phyloP scores from a whole-genome alignment of 2,329 filamentous ascomycete genomes.

The Colletotrichum tamarilloi region DNA sequence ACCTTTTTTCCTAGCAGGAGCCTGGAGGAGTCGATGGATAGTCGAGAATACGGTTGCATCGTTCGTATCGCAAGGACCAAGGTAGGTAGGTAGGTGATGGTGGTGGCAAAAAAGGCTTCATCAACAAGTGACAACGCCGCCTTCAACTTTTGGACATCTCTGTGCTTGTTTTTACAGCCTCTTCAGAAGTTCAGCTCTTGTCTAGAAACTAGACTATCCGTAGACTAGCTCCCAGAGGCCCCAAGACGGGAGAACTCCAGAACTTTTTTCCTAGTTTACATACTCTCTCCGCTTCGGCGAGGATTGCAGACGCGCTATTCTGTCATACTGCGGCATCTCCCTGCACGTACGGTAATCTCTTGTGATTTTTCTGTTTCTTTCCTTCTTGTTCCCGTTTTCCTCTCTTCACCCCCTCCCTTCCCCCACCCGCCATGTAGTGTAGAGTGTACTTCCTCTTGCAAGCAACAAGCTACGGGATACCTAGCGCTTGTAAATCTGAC shows the following conservation, averaged over 20 bases:
- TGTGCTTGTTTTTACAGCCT: background rate
- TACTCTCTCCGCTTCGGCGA: background rate
- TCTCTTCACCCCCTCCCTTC: background rate
- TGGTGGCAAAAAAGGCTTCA: background rate
- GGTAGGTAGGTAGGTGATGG: too few species aligned
- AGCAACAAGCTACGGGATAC: background rate
- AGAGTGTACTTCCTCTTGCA: too few species aligned
- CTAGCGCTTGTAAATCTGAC: constrained; percentile 33
- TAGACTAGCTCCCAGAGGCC: too few species aligned
- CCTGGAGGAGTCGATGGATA: too few species aligned
- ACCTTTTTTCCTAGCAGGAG: background rate
- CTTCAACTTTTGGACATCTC: background rate
- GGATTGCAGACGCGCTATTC: constrained; percentile 16
- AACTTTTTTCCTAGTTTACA: background rate
- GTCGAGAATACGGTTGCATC: background rate
- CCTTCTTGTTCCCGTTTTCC: constrained; percentile 2
- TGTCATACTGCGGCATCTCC: constrained; percentile 28
- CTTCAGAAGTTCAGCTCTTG: background rate
- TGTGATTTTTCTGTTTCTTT: background rate
- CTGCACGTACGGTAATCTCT: constrained; percentile 17
- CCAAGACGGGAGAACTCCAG: background rate
- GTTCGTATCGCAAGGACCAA: background rate
- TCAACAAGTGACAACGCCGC: too few species aligned
- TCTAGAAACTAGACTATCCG: too few species aligned
- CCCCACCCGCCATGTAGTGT: background rate